Evolutionary conservation across 768 basidiomycete species (phyloP), one percentile per base, ranked within the genome.

Genomic region (Hypholoma fasciculare): DNA sequence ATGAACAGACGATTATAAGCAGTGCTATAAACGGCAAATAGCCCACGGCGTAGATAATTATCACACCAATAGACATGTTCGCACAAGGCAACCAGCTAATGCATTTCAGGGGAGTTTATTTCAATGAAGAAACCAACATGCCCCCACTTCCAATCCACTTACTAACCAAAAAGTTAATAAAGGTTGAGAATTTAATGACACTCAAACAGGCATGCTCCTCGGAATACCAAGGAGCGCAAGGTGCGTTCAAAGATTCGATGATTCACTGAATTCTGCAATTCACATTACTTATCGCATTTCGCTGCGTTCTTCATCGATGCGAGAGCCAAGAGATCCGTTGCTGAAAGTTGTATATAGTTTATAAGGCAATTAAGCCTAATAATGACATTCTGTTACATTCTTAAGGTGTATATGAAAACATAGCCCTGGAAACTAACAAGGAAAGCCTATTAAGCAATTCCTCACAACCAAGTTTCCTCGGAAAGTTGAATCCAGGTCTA

Each of bases 221-320:
- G 79, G 84, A 87, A 84, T 86, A 83, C 85, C 83, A 82, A 80
- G 77, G 81, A 79, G 86, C 78, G 83, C 85, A 88, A 87, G 84
- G 75, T 87, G 87, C 83, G 81, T 87, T 87, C 85, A 87, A 88
- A 87, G 84, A 86, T 84, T 88, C 82, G 82, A 88, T 86, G 85
- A 86, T 86, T 86, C 84, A 86, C 84, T 84, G 83, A 83, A 84
- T 82, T 85, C 84, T 84, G 84, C 84, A 86, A 86, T 86, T 87
- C 86, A 87, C 85, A 88, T 86, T 86, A 87, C 83, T 80, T 87
- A 84, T 87, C 82, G 81, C 86, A 83, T 82, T 86, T 87, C 80
- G 82, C 86, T 85, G 84, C 83, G 79, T 86, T 85, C 85, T 87
- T 87, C 86, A 86, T 86, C 81, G 83, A 87, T 85, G 83, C 82